phyloP scores from a whole-genome alignment of 225 moss, liverwort and hornwort genomes.

The Pseudoscleropodium purum region DNA sequence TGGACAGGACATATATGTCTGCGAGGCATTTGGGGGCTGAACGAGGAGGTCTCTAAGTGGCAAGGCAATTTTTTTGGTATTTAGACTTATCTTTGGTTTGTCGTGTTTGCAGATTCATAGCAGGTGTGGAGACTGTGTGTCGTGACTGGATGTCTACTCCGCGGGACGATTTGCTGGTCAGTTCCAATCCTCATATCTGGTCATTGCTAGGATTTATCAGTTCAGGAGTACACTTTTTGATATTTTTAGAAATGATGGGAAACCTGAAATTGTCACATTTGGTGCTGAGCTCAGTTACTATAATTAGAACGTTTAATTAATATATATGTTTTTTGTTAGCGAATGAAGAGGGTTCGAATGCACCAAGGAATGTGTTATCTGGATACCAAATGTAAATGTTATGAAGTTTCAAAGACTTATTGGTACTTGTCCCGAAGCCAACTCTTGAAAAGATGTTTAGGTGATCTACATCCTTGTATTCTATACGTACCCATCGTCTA shows the following conservation, averaged over 20 bases:
- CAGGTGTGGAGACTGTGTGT: conserved; percentile 65
- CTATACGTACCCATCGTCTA: neutral
- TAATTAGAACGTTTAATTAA: neutral
- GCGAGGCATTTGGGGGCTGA: neutral
- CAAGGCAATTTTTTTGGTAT: neutral
- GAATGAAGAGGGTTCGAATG: neutral
- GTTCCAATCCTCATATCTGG: conserved; percentile 8
- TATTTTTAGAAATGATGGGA: neutral
- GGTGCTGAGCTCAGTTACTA: neutral
- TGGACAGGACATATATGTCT: neutral
- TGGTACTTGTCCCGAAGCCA: neutral
- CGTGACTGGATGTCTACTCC: conserved; percentile 82
- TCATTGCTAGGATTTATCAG: neutral
- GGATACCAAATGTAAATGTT: neutral
- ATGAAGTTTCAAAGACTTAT: neutral
- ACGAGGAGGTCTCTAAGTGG: neutral
- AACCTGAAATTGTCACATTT: neutral
- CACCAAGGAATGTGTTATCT: neutral
- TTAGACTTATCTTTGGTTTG: neutral
- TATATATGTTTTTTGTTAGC: neutral
- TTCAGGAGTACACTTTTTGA: neutral
- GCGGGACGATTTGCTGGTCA: conserved; percentile 38
- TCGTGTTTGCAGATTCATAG: conserved; percentile 63
- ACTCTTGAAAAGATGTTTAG: neutral
- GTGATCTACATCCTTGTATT: neutral